Conservation (phyloP, 257 asterid species). For the Petrea volubilis region DNA sequence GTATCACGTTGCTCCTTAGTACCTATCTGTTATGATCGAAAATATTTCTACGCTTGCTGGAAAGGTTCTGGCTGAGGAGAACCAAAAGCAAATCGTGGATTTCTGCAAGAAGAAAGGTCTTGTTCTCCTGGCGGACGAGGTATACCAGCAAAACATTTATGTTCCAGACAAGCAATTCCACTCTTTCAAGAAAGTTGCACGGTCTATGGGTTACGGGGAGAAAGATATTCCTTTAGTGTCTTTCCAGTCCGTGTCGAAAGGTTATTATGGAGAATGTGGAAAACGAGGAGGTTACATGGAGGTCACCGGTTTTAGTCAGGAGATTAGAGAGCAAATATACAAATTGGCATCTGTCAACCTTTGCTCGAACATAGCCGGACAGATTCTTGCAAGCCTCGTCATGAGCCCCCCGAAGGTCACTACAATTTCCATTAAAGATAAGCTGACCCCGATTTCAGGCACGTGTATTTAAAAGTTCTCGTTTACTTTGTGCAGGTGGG, state of each 20-base stretch:
- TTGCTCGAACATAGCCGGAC: constrained; percentile 96
- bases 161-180: constrained; percentile 92
- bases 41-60: constrained; percentile 17
- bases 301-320: constrained; percentile 87
- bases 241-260: constrained; percentile 36
- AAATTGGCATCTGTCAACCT: constrained; percentile 92
- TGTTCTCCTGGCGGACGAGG: constrained; percentile 98
- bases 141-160: constrained; percentile 90
- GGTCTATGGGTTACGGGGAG: constrained; percentile 87
- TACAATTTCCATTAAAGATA: not conserved
- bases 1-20: not conserved
- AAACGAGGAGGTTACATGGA: constrained; percentile 99
- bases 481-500: constrained; percentile 61
- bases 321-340: constrained; percentile 85
- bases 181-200: constrained; percentile 85
- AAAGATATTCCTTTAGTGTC: constrained; percentile 48
- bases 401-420: constrained; percentile 94
- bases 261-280: constrained; percentile 96
- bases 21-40: not conserved
- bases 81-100: constrained; percentile 81
- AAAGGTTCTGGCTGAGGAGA: constrained; percentile 47
- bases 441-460: not conserved
- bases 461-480: not conserved
- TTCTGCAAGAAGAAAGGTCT: constrained; percentile 97
- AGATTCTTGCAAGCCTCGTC: constrained; percentile 92